phyloP scores from a whole-genome alignment of 23 red algal species.

The Gracilaria caudata region DNA sequence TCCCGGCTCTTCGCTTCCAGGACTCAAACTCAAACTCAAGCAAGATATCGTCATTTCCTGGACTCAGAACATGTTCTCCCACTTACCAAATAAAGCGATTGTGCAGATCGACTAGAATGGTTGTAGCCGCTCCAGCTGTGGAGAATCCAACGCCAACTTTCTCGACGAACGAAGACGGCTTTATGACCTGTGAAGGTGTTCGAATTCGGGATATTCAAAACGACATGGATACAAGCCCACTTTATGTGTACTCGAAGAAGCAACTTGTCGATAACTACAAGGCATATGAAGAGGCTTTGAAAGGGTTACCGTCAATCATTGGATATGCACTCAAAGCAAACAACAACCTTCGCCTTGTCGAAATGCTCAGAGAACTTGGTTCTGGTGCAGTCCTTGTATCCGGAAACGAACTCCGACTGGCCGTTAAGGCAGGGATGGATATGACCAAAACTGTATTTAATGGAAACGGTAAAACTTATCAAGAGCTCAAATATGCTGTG shows the following conservation, averaged over 20 bases:
- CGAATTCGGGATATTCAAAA: slow-evolving; percentile 82
- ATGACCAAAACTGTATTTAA: slow-evolving; percentile 93
- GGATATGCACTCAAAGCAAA: slow-evolving; percentile 98
- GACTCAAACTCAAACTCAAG: neutral
- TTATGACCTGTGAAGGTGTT: slow-evolving; percentile 80
- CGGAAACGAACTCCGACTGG: slow-evolving; percentile 87
- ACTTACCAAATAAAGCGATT: neutral
- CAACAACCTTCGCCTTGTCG: slow-evolving; percentile 86
- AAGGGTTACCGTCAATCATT: slow-evolving; percentile 86
- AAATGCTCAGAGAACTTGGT: slow-evolving; percentile 65
- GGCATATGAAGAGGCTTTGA: slow-evolving; percentile 81
- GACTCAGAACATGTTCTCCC: neutral
- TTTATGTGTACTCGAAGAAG: slow-evolving; percentile 89
- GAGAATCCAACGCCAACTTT: slow-evolving; percentile 78
- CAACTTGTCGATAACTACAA: slow-evolving; percentile 77
- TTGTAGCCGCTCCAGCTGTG: slow-evolving; percentile 66
- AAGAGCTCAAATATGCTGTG: slow-evolving; percentile 81
- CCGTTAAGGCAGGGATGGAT: slow-evolving; percentile 89
- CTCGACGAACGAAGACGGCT: slow-evolving; percentile 68
- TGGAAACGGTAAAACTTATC: slow-evolving; percentile 90
- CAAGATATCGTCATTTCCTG: neutral
- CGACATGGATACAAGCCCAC: slow-evolving; percentile 64
- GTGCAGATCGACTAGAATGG: slow-evolving; percentile 50
- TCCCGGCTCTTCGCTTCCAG: neutral
- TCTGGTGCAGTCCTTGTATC: slow-evolving; percentile 90